Evolutionary conservation across 2,329 filamentous ascomycete species (phyloP).

Genomic region (Exophiala sideris): DNA sequence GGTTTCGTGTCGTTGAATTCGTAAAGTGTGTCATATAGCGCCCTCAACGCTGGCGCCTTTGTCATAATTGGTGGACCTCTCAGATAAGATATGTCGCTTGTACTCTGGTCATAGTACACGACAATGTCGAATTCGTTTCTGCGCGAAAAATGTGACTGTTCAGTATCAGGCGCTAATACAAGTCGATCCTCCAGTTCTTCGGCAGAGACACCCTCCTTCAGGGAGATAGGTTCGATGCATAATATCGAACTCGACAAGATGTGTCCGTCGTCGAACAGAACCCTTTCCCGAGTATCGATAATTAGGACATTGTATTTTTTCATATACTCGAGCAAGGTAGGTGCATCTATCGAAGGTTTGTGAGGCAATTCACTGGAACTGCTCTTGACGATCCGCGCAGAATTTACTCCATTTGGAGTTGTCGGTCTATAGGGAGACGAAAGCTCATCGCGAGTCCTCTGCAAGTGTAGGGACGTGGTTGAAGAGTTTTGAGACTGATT

Average conservation of each 20-base stretch:
- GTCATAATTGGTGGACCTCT: constrained; percentile 44
- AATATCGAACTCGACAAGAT: constrained; percentile 80
- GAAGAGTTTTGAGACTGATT: constrained; percentile 37
- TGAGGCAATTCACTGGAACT: constrained; percentile 49
- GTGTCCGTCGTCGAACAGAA: constrained; percentile 82
- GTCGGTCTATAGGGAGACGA: constrained; percentile 39
- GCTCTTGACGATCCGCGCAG: constrained; percentile 39
- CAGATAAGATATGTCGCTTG: constrained; percentile 57
- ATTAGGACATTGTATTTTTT: constrained; percentile 65
- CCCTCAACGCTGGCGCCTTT: constrained; percentile 59
- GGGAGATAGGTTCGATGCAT: constrained; percentile 80
- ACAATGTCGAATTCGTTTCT: constrained; percentile 77
- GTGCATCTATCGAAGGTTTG: constrained; percentile 62
- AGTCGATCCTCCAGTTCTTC: constrained; percentile 56
- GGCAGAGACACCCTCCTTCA: constrained; percentile 65
- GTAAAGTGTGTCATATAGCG: constrained; percentile 73
- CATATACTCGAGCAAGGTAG: constrained; percentile 70
- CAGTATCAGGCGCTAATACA: constrained; percentile 50
- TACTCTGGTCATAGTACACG: constrained; percentile 80
- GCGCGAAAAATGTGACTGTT: constrained; percentile 70
- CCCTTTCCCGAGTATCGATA: constrained; percentile 78
- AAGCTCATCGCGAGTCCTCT: constrained; percentile 37
- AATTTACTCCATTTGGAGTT: constrained; percentile 42
- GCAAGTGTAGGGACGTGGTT: constrained; percentile 35
- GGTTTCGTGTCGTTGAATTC: constrained; percentile 80